Evolutionary conservation across 176 grass and related monocot genomes (phyloP).

Genomic region (Chloris gayana): DNA sequence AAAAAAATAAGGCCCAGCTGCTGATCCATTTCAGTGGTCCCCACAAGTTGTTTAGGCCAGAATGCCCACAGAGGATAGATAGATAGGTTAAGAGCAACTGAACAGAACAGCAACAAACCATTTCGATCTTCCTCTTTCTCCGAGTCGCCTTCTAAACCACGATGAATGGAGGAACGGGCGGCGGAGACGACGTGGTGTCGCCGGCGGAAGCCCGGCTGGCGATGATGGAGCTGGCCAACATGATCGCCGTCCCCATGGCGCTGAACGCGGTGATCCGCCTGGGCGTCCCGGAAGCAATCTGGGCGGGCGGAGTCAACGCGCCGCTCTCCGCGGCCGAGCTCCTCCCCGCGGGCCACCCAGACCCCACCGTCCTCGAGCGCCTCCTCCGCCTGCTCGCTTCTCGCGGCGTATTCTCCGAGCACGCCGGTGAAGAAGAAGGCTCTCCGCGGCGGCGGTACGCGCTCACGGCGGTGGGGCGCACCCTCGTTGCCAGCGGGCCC

Average conservation of each 20-base stretch:
- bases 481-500: constrained; percentile 38
- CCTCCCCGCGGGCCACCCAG: constrained; percentile 34
- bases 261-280: constrained; percentile 60
- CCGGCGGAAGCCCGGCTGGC: constrained; percentile 51
- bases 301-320: constrained; percentile 50
- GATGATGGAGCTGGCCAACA: constrained; percentile 83
- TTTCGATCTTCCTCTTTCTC: no score
- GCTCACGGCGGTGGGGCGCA: constrained; percentile 62
- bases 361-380: constrained; percentile 61
- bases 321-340: constrained; percentile 51
- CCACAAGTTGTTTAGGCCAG: no score
- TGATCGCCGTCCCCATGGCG: constrained; percentile 86
- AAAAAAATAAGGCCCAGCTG: no score
- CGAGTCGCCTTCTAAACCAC: no score
- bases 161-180: no score
- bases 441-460: constrained; percentile 52
- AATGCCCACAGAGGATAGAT: no score
- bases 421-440: no score
- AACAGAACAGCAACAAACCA: no score
- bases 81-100: no score
- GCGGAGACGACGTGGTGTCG: no score
- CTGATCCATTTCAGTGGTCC: no score
- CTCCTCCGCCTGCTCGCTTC: constrained; percentile 71
- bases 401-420: constrained; percentile 62
- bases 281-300: constrained; percentile 52